These are phyloP conservation scores for Xylaria sp. DNA, from an alignment of 2,329 filamentous ascomycete species.

Conservation along the genomic window DNA sequence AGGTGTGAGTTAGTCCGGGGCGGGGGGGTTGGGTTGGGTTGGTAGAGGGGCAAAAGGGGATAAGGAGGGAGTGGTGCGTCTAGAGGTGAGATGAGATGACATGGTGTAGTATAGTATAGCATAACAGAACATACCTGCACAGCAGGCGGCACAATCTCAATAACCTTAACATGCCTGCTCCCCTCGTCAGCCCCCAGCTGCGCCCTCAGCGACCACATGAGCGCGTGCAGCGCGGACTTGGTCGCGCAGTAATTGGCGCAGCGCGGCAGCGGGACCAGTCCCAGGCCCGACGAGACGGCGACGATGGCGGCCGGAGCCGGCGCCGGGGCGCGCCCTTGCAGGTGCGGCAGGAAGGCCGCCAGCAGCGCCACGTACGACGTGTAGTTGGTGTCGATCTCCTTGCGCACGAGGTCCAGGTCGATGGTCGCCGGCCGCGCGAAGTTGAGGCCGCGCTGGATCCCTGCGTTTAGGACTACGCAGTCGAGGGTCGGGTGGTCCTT, in stretches of 20 bases:
- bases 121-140: conserved; percentile 46
- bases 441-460: conserved; percentile 61
- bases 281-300: conserved; percentile 57
- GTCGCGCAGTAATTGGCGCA: conserved; percentile 64
- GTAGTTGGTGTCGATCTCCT: conserved; percentile 62
- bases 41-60: no score
- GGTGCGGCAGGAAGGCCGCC: conserved; percentile 59
- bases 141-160: conserved; percentile 62
- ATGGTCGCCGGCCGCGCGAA: conserved; percentile 56
- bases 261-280: conserved; percentile 58
- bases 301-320: conserved; percentile 47
- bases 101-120: not conserved
- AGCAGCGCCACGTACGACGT: conserved; percentile 57
- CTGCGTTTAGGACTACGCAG: conserved; percentile 67
- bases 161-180: conserved; percentile 52
- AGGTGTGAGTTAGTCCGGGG: not conserved
- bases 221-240: conserved; percentile 64
- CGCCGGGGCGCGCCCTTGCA: conserved; percentile 46
- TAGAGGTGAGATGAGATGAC: no score
- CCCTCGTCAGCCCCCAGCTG: conserved; percentile 51
- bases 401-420: conserved; percentile 52
- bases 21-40: no score
- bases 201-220: conserved; percentile 57
- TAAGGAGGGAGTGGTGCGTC: no score
- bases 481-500: conserved; percentile 61